Evolutionary conservation across 2,329 filamentous ascomycete species (phyloP).

Genomic region (Clonostachys byssicola): DNA sequence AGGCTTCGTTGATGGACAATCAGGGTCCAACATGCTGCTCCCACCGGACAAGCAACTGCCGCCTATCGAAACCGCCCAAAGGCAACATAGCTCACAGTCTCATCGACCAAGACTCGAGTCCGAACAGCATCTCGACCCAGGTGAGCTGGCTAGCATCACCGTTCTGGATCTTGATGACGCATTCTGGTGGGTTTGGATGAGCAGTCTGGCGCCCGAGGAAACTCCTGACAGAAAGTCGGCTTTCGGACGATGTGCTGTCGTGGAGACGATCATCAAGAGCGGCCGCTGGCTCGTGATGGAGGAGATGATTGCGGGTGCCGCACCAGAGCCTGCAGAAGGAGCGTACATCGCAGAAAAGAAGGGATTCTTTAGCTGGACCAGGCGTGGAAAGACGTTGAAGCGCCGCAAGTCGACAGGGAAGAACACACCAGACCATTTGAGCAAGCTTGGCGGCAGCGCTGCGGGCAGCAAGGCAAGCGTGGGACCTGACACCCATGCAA

Average conservation of each 20-base stretch:
- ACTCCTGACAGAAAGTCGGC: conserved; percentile 80
- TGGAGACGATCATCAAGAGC: conserved; percentile 79
- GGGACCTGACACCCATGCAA: conserved; percentile 85
- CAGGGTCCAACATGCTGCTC: conserved; percentile 66
- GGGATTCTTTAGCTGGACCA: conserved; percentile 84
- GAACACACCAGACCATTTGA: conserved; percentile 42
- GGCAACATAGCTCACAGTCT: conserved; percentile 83
- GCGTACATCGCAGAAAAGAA: conserved; percentile 97
- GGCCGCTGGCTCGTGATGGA: conserved; percentile 94
- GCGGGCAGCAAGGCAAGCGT: conserved; percentile 75
- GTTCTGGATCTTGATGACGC: conserved; percentile 85
- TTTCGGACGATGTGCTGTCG: conserved; percentile 87
- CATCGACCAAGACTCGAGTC: conserved; percentile 70
- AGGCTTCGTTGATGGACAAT: conserved; percentile 78
- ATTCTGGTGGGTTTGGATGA: conserved; percentile 99
- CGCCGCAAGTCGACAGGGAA: conserved; percentile 71
- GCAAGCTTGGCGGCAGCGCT: conserved; percentile 33
- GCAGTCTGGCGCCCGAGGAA: conserved; percentile 88
- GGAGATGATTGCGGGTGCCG: conserved; percentile 92
- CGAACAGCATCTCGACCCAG: conserved; percentile 72
- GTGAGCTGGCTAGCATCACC: conserved; percentile 89
- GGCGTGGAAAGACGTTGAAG: conserved; percentile 55
- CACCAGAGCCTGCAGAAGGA: conserved; percentile 75
- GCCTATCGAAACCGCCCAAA: conserved; percentile 67
- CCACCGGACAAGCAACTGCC: conserved; percentile 90